A percentile compares a stretch with the other conserved stretches of the same genome.
Conservation (phyloP, 2,329 filamentous ascomycete species). For the Paecilomyces niveus region DNA sequence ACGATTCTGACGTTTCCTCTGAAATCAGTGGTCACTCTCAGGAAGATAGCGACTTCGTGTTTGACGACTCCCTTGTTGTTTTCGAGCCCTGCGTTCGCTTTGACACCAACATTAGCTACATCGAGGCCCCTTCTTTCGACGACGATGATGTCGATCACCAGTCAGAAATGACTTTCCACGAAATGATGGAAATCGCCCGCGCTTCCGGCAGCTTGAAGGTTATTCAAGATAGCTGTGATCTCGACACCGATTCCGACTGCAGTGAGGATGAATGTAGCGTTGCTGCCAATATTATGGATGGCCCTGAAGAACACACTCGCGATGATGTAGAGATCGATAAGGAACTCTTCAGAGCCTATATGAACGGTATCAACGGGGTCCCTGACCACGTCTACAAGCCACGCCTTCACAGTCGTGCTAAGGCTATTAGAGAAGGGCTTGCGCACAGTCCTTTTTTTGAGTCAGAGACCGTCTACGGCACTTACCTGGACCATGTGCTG, state of each 20-base stretch:
- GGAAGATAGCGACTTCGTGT: constrained; percentile 21
- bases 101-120: constrained; percentile 26
- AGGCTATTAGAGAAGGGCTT: constrained; percentile 26
- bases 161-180: constrained; percentile 31
- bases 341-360: constrained; percentile 32
- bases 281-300: constrained; percentile 3
- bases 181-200: constrained; percentile 30
- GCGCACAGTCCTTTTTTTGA: constrained; percentile 25
- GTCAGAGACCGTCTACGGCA: constrained; percentile 19
- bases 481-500: constrained; percentile 30
- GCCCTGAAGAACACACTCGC: constrained; percentile 27
- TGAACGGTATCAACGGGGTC: constrained; percentile 36
- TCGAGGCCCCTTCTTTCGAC: constrained; percentile 19
- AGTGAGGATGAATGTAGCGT: constrained; percentile 9
- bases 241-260: constrained; percentile 8
- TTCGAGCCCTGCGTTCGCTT: constrained; percentile 31
- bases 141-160: constrained; percentile 18
- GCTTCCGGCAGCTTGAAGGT: constrained; percentile 15
- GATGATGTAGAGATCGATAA: constrained; percentile 34
- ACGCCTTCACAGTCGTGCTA: constrained; percentile 25
- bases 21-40: constrained; percentile 19
- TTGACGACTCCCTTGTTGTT: constrained; percentile 30
- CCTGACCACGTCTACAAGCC: constrained; percentile 24
- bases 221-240: constrained; percentile 6
- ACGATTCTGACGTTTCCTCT: constrained; percentile 19